Base-by-base conservation (phyloP, 2,329 filamentous ascomycete species). In the Exophiala spinifera region DNA sequence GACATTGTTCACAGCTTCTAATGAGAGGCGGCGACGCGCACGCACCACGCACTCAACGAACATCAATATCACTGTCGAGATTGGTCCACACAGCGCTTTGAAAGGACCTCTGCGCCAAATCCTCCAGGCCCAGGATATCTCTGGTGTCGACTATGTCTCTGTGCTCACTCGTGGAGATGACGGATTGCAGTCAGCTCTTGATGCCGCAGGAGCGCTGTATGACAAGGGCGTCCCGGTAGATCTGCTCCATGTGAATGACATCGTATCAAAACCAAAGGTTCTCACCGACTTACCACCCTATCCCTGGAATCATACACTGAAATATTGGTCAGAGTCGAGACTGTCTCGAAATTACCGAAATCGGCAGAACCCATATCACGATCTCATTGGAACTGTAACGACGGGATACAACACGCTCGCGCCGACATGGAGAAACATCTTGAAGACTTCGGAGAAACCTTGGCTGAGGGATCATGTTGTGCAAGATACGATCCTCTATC, bases 221-320 rank as follows among this genome's bases (percentile, higher is more conserved):
- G 8, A 13, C 13, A 13, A 34, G 17, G 55, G 55, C 7, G n/a
- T 25, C 15, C 13, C 40, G 14, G 34, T 58, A 21, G 40, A 55
- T 21, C 23, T 4, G 21, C 55, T 14, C 20, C 47, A 13, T n/a
- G n/a, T n/a, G n/a, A n/a, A n/a, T n/a, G n/a, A n/a, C n/a, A n/a
- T n/a, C n/a, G n/a, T n/a, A 34, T n/a, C 7, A 37, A 48, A 17
- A 56, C 14, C 40, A 23, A 17, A 15, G 15, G n/a, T n/a, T 56
- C 56, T 69, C 44, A 61, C 51, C 2, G 65, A 68, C 25, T 51
- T 76, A 0, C 78, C 78, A 1, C 53, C 63, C 0, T 81, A 81
- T 52, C 70, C 73, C 0, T 81, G 78, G 75, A 74, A 80, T 39
- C 76, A 79, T 60, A 69, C 70, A 1, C 68, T 70, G 20, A 53